These are phyloP conservation scores for Cordyceps cicadae DNA, from an alignment of 2,329 filamentous ascomycete genomes.

Conservation along the genomic window DNA sequence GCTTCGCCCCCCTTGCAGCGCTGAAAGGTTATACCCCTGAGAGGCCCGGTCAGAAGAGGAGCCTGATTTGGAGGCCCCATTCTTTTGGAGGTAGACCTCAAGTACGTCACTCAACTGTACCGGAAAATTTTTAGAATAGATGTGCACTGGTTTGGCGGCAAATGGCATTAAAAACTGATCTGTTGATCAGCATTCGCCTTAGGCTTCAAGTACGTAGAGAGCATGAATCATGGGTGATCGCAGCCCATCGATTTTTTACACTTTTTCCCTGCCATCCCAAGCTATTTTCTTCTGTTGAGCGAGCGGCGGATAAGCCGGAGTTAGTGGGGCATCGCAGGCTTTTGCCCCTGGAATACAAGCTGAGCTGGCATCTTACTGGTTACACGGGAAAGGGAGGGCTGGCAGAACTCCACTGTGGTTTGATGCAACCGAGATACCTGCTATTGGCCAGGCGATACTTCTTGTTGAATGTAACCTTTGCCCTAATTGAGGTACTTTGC, in stretches of 20 bases:
- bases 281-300: not conserved
- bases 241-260: constrained; percentile 1
- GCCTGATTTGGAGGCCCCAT: too few species aligned
- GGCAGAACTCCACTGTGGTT: not conserved
- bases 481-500: not conserved
- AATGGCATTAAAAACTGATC: not conserved
- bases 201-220: not conserved
- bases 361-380: not conserved
- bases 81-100: too few species aligned
- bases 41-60: too few species aligned
- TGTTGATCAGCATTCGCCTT: not conserved
- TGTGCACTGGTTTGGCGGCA: not conserved
- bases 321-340: not conserved
- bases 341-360: constrained; percentile 1
- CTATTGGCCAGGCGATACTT: too few species aligned
- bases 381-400: not conserved
- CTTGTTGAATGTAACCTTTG: too few species aligned
- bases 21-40: too few species aligned
- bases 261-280: not conserved
- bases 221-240: not conserved
- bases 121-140: too few species aligned
- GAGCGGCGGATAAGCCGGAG: constrained; percentile 9
- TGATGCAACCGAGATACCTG: not conserved
- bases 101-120: too few species aligned
- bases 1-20: too few species aligned